Conservation (phyloP, 495 filamentous ascomycete genomes). For the Trichoderma parareesei region DNA sequence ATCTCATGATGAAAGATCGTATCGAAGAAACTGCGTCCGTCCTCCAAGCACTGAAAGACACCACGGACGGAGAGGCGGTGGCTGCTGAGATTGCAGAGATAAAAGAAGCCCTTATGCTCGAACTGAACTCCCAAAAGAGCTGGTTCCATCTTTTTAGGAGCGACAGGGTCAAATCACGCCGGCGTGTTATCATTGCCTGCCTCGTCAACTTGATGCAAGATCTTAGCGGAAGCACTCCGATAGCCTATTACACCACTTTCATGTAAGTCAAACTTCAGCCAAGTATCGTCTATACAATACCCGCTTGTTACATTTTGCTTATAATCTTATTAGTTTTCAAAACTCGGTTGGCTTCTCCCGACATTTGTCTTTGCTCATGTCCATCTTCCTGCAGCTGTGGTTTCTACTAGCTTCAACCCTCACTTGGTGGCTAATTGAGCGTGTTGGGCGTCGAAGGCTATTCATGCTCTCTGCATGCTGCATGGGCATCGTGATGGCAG, state of each 20-base stretch:
- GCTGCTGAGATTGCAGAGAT: conserved; percentile 3
- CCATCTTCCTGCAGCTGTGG: conserved; percentile 71
- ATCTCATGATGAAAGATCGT: conserved; percentile 58
- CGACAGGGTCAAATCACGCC: not conserved
- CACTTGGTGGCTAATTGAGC: conserved; percentile 77
- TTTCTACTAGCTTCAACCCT: conserved; percentile 69
- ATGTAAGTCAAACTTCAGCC: not conserved
- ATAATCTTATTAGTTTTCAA: not conserved
- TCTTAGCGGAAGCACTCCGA: not conserved
- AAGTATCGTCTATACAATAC: not conserved
- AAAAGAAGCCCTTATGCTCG: not conserved
- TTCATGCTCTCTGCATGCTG: conserved; percentile 63
- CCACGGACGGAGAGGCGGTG: not conserved
- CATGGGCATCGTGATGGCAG: conserved; percentile 56
- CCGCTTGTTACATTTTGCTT: too few relatives aligned
- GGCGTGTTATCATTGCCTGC: not conserved
- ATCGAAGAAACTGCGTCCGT: conserved; percentile 47
- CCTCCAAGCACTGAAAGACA: not conserved
- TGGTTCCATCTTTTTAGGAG: not conserved
- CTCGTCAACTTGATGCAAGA: conserved; percentile 2
- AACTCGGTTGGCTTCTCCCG: conserved; percentile 49
- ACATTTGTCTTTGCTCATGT: conserved; percentile 58
- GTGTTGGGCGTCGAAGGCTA: conserved; percentile 63
- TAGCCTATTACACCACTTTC: not conserved
- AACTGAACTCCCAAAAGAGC: not conserved